A percentile compares a stretch with the other conserved stretches of the same genome.
These are phyloP conservation scores for Athelia psychrophila DNA, from an alignment of 1,284 basidiomycete species.

Conservation along the genomic window DNA sequence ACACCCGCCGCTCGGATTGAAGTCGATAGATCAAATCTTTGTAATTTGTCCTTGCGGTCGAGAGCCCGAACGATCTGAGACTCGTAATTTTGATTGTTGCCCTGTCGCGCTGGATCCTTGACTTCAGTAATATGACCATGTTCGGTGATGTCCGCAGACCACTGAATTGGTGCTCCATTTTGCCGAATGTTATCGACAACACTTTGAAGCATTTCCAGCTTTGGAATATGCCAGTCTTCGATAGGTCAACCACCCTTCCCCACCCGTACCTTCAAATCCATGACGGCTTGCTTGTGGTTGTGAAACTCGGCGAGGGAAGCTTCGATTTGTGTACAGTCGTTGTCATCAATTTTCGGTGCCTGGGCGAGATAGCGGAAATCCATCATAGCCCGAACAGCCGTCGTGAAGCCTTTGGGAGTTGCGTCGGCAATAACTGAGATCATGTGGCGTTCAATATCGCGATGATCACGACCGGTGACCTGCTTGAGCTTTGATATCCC, in stretches of 20 bases:
- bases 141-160: conserved; percentile 28
- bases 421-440: conserved; percentile 25
- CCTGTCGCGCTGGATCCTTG: conserved; percentile 20
- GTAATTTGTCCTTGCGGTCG: conserved; percentile 22
- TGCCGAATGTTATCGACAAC: conserved; percentile 21
- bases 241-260: neutral
- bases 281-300: conserved; percentile 19
- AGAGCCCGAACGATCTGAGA: conserved; percentile 25
- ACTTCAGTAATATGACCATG: conserved; percentile 26
- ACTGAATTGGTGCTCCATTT: conserved; percentile 24
- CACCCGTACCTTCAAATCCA: conserved; percentile 14
- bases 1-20: conserved; percentile 15
- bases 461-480: conserved; percentile 15
- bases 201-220: conserved; percentile 30
- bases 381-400: conserved; percentile 22
- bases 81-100: conserved; percentile 26
- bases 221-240: conserved; percentile 20
- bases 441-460: conserved; percentile 19
- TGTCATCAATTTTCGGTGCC: conserved; percentile 15
- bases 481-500: conserved; percentile 16
- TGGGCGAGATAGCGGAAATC: conserved; percentile 30
- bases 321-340: conserved; percentile 10
- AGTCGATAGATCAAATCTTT: conserved; percentile 22
- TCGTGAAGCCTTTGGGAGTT: conserved; percentile 17
- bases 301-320: conserved; percentile 22